Evolutionary conservation across 164 flowering plant genomes (phyloP), one percentile per base, ranked within the genome.

Genomic region (Stephania japonica): DNA sequence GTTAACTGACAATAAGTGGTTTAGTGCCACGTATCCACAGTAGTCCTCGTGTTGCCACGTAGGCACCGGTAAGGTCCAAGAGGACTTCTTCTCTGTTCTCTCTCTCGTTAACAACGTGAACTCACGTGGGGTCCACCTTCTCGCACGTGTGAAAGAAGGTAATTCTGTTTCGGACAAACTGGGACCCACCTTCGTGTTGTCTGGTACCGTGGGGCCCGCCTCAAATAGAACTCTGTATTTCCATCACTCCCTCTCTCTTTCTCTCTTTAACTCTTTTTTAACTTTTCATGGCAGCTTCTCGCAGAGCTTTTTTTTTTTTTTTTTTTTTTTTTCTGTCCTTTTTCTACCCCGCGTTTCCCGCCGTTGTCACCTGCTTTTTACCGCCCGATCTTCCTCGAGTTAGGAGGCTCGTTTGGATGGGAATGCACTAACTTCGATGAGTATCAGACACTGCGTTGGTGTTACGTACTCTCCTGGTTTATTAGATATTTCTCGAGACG

Each of bases 11-110:
- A 73, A n/a, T 27, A 1, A 41, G 11, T 41, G 23, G 72, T 42
- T 32, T 42, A 42, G 43, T 47, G 80, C 81, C 85, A 82, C 83
- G 81, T 78, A n/a, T 26, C 66, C 56, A 73, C 26, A 44, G 24
- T 72, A 62, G 62, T 27, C 69, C 65, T 70, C 44, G 38, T 19
- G 50, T 49, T 41, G 74, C 75, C 84, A 82, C 78, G 81, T 79
- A 23, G 47, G 70, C 77, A 26, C 38, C 32, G 42, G 75, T 59
- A 74, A 9, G 67, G 21, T 76, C 74, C 77, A 73, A 73, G 24
- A 73, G 70, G 24, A 25, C 62, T 64, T 18, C 18, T 25, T 61
- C 24, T 61, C 8, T 68, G 27, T 70, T 50, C 64, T 12, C 64
- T 12, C 32, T 68, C 67, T 59, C 76, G 71, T 68, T 23, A 68